Conservation (phyloP, 345 rosid species). For the Dipteronia sinensis region DNA sequence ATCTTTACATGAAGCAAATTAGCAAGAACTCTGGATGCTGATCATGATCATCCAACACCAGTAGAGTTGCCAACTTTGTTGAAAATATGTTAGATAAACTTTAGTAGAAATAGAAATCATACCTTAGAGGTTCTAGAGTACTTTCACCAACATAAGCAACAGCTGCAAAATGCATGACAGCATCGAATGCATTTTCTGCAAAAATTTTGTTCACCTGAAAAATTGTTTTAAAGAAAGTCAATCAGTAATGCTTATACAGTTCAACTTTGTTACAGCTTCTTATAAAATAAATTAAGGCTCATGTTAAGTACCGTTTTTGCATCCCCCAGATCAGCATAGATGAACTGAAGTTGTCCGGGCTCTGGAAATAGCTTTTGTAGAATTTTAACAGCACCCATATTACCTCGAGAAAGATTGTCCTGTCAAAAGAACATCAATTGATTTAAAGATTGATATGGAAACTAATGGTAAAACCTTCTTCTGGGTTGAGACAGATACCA, state of each 20-base stretch:
- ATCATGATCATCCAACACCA: neutral
- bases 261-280: no score
- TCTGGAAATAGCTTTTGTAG: constrained; percentile 56
- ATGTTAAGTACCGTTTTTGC: constrained; percentile 55
- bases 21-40: no score
- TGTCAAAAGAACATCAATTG: constrained; percentile 16
- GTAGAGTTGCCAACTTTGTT: neutral
- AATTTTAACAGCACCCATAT: constrained; percentile 59
- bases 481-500: constrained; percentile 35
- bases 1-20: no score
- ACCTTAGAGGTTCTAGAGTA: constrained; percentile 62
- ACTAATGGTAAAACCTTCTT: neutral
- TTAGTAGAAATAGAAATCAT: constrained; percentile 16
- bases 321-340: constrained; percentile 66
- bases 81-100: neutral
- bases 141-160: constrained; percentile 81
- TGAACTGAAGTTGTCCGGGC: constrained; percentile 70
- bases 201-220: constrained; percentile 80
- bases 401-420: constrained; percentile 77
- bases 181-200: constrained; percentile 92
- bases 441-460: neutral
- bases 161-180: constrained; percentile 92
- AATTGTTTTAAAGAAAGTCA: neutral
- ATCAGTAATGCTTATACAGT: neutral
- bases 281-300: neutral